Base-by-base conservation (phyloP, 352 stramenopile species). In the Discostella stelligera region DNA sequence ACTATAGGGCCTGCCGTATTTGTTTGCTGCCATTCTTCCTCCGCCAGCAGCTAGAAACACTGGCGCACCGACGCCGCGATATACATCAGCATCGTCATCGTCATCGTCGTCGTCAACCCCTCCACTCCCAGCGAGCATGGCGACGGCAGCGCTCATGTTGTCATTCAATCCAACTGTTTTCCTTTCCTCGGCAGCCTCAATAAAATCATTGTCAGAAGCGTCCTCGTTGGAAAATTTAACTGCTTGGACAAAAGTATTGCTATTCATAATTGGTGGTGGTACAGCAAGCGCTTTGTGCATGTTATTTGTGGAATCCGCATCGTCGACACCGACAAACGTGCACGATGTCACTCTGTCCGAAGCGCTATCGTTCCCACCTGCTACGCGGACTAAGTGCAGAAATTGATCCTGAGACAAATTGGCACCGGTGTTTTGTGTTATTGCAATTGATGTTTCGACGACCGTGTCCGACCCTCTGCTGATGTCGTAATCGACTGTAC, bases 131-230 rank as follows among this genome's bases (percentile, higher is more conserved):
- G 80, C 73, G 10, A 94, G 67, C 56, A 85, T 92, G 39, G 85
- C 86, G 39, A 88, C 65, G 11, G 87, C 89, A 23, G 83, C 84
- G 59, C 78, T 84, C 25, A 94, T 79, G 66, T 94, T 89, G 60
- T 94, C 89, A 77, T 92, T 94, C 3, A 91, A 52, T 10, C 86
- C 89, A 53, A 92, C 87, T 52, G 88, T 77, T 14, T 84, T 90
- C 16, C 86, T 86, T 54, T 91, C 66, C 77, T 94, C 89, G 30
- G 84, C 86, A 8, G 71, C 79, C 68, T 84, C 65, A 52, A 89
- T 83, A 55, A 77, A 87, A 75, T 89, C 76, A 58, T 81, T 75
- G 63, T 84, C 77, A 16, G 58, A 66, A 16, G 67, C 66, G 58
- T 53, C 65, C 44, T 37, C 69, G 25, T 71, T 71, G 41, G 23